A percentile compares a stretch with the other conserved stretches of the same genome.
phyloP scores from a whole-genome alignment of 257 asterid species.

The Solanum gandarillasii region DNA sequence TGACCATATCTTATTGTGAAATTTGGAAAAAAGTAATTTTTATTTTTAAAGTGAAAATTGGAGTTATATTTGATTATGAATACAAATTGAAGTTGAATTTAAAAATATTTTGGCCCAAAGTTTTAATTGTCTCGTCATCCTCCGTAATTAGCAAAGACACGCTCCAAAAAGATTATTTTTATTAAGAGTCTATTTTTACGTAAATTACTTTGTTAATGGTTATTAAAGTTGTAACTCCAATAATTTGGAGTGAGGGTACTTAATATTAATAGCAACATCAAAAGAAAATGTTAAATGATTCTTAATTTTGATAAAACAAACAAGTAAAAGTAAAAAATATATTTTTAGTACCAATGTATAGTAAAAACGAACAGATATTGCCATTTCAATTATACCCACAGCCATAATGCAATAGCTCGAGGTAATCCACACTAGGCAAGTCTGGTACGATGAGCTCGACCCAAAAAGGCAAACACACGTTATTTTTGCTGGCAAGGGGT shows the following conservation, averaged over 20 bases:
- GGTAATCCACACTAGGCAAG: background rate
- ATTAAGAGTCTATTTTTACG: background rate
- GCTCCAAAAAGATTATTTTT: background rate
- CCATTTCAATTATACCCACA: background rate
- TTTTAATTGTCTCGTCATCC: background rate
- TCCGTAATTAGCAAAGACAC: background rate
- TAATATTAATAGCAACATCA: background rate
- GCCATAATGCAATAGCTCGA: background rate
- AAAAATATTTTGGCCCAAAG: background rate
- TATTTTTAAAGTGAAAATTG: background rate
- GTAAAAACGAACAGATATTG: background rate
- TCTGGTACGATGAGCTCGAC: accelerated
- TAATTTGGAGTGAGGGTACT: background rate
- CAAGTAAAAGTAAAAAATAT: background rate
- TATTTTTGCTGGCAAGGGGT: accelerated
- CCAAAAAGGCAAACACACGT: background rate
- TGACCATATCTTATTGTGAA: background rate
- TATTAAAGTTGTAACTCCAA: background rate
- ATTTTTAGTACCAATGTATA: background rate
- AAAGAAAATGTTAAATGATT: background rate
- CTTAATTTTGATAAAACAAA: background rate
- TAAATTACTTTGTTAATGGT: background rate
- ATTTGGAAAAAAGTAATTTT: background rate
- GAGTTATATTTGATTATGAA: background rate
- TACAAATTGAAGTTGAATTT: background rate